phyloP scores from a whole-genome alignment of 1,284 basidiomycete species.

The Tilletia indica region DNA sequence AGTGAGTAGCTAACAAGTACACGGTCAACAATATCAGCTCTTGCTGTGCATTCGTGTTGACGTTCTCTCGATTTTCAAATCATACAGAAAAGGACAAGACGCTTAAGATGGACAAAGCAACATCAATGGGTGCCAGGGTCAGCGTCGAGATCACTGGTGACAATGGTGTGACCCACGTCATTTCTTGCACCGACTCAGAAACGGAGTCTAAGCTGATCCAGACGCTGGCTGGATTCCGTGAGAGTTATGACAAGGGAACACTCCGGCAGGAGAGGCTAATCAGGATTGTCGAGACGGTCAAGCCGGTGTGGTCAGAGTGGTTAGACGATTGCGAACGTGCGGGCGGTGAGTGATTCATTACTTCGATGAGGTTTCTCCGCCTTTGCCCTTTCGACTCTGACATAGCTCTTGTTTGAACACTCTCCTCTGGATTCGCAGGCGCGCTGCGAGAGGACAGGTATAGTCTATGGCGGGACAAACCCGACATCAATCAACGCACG shows the following conservation, averaged over 20 bases:
- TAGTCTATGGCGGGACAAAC: neutral
- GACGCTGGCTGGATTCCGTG: neutral
- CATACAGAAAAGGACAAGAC: conserved; percentile 3
- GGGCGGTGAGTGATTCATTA: neutral
- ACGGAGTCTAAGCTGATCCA: neutral
- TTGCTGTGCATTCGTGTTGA: too few species aligned
- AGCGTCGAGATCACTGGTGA: neutral
- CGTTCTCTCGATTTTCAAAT: neutral
- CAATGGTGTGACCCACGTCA: conserved; percentile 8
- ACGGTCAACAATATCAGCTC: too few species aligned
- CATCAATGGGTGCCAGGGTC: neutral
- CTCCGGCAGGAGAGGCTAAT: neutral
- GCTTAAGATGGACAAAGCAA: neutral
- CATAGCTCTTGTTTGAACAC: too few species aligned
- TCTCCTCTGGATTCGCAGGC: neutral
- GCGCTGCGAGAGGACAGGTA: neutral
- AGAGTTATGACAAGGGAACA: neutral
- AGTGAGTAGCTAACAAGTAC: neutral
- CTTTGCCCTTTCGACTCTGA: too few species aligned
- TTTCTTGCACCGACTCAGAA: neutral
- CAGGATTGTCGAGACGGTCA: neutral
- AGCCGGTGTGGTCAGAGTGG: conserved; percentile 2
- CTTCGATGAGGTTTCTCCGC: too few species aligned
- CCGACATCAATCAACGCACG: neutral
- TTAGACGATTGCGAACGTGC: conserved; percentile 11